Percentiles rank a stretch among this genome's conserved stretches.
These are phyloP conservation scores for Cryptosporidium sp. DNA, from an alignment of 169 alveolate species.

Conservation along the genomic window DNA sequence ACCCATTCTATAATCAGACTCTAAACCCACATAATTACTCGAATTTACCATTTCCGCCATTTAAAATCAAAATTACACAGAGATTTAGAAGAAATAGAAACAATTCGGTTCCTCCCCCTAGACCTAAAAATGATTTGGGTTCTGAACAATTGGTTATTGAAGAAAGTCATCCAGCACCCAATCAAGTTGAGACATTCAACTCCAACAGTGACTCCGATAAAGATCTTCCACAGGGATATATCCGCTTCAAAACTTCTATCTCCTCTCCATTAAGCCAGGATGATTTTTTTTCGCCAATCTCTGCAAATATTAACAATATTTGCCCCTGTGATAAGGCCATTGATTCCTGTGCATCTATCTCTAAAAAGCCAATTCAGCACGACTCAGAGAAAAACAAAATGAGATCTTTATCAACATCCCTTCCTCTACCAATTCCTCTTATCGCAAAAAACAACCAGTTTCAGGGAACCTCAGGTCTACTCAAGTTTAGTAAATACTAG, in stretches of 20 bases:
- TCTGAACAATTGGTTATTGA: background rate
- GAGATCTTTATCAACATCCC: background rate
- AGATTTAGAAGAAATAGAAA: constrained; percentile 52
- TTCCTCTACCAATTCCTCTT: constrained; percentile 1
- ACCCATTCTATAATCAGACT: background rate
- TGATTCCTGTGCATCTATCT: background rate
- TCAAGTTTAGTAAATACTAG: constrained; percentile 11
- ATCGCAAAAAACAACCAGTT: constrained; percentile 15
- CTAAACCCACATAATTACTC: background rate
- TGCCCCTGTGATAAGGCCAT: constrained; percentile 52
- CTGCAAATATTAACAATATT: background rate
- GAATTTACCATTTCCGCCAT: constrained; percentile 10
- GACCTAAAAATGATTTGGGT: background rate
- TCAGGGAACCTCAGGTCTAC: constrained; percentile 17
- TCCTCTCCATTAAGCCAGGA: constrained; percentile 37
- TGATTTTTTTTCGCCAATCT: constrained; percentile 28
- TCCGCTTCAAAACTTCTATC: constrained; percentile 54
- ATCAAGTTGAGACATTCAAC: background rate
- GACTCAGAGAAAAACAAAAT: background rate
- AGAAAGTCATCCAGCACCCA: background rate
- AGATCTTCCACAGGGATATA: constrained; percentile 47
- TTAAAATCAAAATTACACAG: constrained; percentile 40
- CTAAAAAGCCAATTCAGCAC: background rate
- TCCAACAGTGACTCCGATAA: background rate
- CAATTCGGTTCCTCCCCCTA: constrained; percentile 33